phyloP scores from a whole-genome alignment of 257 asterid genomes.

The Voacanga thouarsii region DNA sequence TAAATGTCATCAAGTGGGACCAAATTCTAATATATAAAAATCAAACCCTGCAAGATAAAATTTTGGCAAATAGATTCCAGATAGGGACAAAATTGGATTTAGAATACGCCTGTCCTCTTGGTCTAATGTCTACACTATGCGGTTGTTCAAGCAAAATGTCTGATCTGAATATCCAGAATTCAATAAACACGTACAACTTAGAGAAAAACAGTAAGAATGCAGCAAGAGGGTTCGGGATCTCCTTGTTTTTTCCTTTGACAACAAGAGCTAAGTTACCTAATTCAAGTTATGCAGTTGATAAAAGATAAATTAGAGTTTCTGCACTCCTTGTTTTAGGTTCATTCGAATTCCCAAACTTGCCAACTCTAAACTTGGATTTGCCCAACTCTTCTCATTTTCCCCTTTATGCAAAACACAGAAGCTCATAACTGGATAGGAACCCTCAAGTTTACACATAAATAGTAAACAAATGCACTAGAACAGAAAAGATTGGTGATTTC shows the following conservation, averaged over 20 bases:
- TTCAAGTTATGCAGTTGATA: background rate
- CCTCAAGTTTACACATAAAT: background rate
- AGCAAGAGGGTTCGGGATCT: background rate
- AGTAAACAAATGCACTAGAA: background rate
- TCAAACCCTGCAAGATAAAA: background rate
- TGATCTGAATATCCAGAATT: background rate
- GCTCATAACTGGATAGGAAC: background rate
- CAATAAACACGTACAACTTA: background rate
- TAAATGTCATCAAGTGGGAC: background rate
- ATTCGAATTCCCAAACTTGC: background rate
- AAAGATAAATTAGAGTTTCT: background rate
- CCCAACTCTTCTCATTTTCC: background rate
- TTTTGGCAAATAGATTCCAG: background rate
- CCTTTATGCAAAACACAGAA: background rate
- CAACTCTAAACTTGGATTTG: background rate
- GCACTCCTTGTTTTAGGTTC: background rate
- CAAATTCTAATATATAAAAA: background rate
- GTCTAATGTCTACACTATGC: background rate
- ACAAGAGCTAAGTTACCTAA: background rate
- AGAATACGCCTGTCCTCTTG: background rate
- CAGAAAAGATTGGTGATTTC: background rate
- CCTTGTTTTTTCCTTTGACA: background rate
- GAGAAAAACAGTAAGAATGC: background rate
- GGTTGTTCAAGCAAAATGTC: background rate
- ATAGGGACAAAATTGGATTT: too few relatives aligned